phyloP scores from a whole-genome alignment of 345 rosid genomes.

The Hirschfeldia incana region DNA sequence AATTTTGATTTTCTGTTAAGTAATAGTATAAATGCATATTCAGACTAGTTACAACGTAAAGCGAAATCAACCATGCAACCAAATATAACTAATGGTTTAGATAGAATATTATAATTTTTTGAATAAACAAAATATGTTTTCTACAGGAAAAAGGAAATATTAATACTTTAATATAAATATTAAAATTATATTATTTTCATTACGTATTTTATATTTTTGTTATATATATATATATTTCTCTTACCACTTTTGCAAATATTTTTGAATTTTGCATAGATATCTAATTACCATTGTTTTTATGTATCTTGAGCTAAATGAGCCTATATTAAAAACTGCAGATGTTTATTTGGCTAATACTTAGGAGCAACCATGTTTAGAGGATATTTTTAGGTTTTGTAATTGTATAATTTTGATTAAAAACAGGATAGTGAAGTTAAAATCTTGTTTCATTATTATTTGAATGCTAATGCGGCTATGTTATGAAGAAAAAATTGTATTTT shows the following conservation, averaged over 20 bases:
- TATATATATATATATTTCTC: too few relatives aligned
- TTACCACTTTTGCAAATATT: too few relatives aligned
- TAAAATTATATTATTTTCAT: too few relatives aligned
- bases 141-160: background rate
- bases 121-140: background rate
- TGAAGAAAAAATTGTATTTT: background rate
- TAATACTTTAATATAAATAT: too few relatives aligned
- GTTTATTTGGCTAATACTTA: too few relatives aligned
- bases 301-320: too few relatives aligned
- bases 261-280: too few relatives aligned
- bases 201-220: too few relatives aligned
- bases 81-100: background rate
- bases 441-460: background rate
- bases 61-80: background rate
- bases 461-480: background rate
- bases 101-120: background rate
- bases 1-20: background rate
- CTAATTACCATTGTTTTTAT: too few relatives aligned
- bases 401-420: background rate
- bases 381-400: background rate
- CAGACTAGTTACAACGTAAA: background rate
- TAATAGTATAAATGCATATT: too few relatives aligned
- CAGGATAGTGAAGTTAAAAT: background rate
- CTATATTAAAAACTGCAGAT: too few relatives aligned
- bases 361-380: too few relatives aligned